Conservation (phyloP, 139 green algal genomes). For the Diplosphaera chodatii region DNA sequence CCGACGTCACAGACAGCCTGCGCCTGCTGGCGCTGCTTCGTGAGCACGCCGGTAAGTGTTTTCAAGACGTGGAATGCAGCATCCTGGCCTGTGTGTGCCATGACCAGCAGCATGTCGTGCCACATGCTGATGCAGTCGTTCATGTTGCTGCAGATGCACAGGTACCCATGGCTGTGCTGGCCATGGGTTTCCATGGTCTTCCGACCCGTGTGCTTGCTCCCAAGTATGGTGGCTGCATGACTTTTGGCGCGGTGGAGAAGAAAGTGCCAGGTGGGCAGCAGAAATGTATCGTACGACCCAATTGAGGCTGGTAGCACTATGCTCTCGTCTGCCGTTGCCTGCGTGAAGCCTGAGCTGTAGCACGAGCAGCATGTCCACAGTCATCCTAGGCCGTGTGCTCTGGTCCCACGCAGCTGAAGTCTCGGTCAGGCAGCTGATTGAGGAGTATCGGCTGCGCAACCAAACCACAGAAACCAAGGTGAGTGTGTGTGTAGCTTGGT, state of each 20-base stretch:
- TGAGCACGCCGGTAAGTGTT: neutral
- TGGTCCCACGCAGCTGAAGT: conserved; percentile 23
- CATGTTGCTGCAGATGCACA: neutral
- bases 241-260: conserved; percentile 79
- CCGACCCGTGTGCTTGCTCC: conserved; percentile 81
- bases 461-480: conserved; percentile 64
- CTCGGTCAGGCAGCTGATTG: conserved; percentile 34
- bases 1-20: conserved; percentile 67
- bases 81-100: too few species aligned
- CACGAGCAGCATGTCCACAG: neutral
- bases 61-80: too few species aligned
- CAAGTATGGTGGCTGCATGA: conserved; percentile 92
- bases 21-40: conserved; percentile 66
- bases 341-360: neutral
- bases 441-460: conserved; percentile 50
- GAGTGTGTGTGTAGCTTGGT: conserved; percentile 55
- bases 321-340: neutral
- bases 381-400: too few species aligned
- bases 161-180: conserved; percentile 79
- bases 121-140: too few species aligned
- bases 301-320: neutral
- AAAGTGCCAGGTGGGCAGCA: conserved; percentile 31
- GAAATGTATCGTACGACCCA: too few species aligned
- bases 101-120: too few species aligned
- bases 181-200: conserved; percentile 86